These are phyloP conservation scores for Craterostigma plantagineum DNA, from an alignment of 257 asterid genomes.

Conservation along the genomic window DNA sequence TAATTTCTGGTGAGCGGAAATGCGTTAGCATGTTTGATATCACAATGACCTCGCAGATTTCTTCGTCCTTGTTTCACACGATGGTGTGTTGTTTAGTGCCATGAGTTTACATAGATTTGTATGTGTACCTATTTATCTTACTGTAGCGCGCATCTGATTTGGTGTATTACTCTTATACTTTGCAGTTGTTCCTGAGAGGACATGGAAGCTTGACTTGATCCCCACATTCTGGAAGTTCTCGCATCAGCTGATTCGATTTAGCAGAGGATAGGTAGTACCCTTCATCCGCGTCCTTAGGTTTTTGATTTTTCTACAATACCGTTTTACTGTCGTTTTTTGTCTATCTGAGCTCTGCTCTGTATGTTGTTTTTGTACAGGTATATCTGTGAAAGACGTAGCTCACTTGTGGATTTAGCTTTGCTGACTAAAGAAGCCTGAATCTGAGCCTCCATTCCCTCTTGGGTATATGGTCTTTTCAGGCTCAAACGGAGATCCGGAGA, in stretches of 20 bases:
- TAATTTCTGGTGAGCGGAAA: slow-evolving; percentile 24
- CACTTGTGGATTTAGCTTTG: slow-evolving; percentile 6
- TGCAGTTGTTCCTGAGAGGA: slow-evolving; percentile 7
- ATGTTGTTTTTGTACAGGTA: slow-evolving; percentile 15
- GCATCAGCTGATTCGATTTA: slow-evolving; percentile 11
- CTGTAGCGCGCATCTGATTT: too few species aligned
- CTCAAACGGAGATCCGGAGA: too few species aligned
- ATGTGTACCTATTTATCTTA: too few species aligned
- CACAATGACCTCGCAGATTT: too few species aligned
- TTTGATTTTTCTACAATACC: slow-evolving; percentile 6
- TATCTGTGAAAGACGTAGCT: slow-evolving; percentile 17
- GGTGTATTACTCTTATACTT: too few species aligned
- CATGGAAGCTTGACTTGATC: slow-evolving; percentile 9
- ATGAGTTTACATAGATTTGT: too few species aligned
- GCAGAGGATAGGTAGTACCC: slow-evolving; percentile 1
- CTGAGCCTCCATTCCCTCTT: slow-evolving; percentile 1
- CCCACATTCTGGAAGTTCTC: slow-evolving; percentile 9
- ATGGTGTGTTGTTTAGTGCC: too few species aligned
- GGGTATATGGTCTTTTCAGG: too few species aligned
- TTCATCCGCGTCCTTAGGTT: slow-evolving; percentile 11
- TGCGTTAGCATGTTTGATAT: slow-evolving; percentile 5
- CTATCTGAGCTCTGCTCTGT: background rate
- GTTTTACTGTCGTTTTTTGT: slow-evolving; percentile 1
- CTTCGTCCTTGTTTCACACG: too few species aligned
- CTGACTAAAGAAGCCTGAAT: slow-evolving; percentile 4